These are phyloP conservation scores for Populus nigra DNA, from an alignment of 345 rosid species.

Conservation along the genomic window DNA sequence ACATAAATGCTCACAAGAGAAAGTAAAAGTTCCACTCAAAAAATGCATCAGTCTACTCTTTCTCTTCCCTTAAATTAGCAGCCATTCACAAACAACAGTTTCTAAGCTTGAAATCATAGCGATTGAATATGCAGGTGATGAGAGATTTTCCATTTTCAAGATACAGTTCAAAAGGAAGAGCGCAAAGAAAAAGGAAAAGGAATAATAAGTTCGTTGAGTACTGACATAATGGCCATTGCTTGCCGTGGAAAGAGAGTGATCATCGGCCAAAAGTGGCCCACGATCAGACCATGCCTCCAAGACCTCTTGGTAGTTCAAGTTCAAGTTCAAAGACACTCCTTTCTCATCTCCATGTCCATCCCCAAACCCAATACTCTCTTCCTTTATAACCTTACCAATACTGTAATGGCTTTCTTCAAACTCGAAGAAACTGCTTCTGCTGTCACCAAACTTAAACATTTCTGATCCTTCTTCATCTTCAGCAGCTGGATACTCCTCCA, in stretches of 20 bases:
- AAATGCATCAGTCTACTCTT: too few species aligned
- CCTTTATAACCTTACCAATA: slow-evolving; percentile 21
- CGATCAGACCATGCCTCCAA: slow-evolving; percentile 71
- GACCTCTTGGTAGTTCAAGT: slow-evolving; percentile 69
- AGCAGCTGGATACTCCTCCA: slow-evolving; percentile 28
- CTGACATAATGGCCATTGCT: slow-evolving; percentile 45
- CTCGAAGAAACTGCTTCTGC: background rate
- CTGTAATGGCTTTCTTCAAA: slow-evolving; percentile 11
- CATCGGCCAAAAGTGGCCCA: slow-evolving; percentile 41
- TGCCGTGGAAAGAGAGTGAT: slow-evolving; percentile 30
- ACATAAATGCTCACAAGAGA: background rate
- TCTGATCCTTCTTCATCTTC: slow-evolving; percentile 30
- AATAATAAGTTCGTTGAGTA: background rate
- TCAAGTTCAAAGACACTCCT: slow-evolving; percentile 48
- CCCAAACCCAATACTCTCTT: slow-evolving; percentile 35
- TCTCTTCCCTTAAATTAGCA: too few species aligned
- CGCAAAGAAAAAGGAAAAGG: background rate
- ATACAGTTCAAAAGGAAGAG: background rate
- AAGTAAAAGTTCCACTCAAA: background rate
- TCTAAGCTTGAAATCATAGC: too few species aligned
- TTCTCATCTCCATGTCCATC: slow-evolving; percentile 33
- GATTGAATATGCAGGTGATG: background rate
- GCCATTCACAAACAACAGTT: too few species aligned
- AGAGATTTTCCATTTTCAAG: background rate
- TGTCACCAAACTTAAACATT: slow-evolving; percentile 3